Evolutionary conservation across 2,329 filamentous ascomycete species (phyloP).

Genomic region (Akanthomyces dipterigenus): DNA sequence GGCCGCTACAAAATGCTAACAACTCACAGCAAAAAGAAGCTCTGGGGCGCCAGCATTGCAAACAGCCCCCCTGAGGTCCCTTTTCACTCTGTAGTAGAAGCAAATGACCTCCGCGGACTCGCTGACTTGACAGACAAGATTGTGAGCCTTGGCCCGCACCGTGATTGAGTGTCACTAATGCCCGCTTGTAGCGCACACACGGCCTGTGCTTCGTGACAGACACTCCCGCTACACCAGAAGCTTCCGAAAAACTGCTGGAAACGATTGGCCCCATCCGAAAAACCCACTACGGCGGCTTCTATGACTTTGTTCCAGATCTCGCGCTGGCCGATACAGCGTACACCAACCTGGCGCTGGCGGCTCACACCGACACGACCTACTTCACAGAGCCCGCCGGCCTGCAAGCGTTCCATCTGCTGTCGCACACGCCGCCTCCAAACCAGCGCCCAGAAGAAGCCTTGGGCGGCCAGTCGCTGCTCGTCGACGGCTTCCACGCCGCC

Average conservation of each 20-base stretch:
- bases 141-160: constrained; percentile 31
- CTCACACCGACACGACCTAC: constrained; percentile 94
- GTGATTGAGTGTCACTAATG: not conserved
- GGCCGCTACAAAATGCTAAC: not conserved
- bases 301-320: constrained; percentile 84
- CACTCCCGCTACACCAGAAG: constrained; percentile 59
- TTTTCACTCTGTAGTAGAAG: constrained; percentile 53
- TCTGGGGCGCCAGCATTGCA: constrained; percentile 29
- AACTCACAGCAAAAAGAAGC: constrained; percentile 7
- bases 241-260: constrained; percentile 68
- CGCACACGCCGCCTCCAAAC: constrained; percentile 46
- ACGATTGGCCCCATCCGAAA: constrained; percentile 79
- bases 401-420: constrained; percentile 88
- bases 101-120: constrained; percentile 41
- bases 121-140: constrained; percentile 59
- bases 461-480: constrained; percentile 74
- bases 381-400: constrained; percentile 88
- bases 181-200: constrained; percentile 50
- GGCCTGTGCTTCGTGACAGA: constrained; percentile 74
- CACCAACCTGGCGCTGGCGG: constrained; percentile 72
- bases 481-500: constrained; percentile 79
- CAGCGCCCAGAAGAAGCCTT: constrained; percentile 27
- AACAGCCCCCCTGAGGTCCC: constrained; percentile 49
- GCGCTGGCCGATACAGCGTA: constrained; percentile 87
- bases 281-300: constrained; percentile 79